Base-by-base conservation (phyloP, 352 stramenopile species). In the Blastocystis sp. region DNA sequence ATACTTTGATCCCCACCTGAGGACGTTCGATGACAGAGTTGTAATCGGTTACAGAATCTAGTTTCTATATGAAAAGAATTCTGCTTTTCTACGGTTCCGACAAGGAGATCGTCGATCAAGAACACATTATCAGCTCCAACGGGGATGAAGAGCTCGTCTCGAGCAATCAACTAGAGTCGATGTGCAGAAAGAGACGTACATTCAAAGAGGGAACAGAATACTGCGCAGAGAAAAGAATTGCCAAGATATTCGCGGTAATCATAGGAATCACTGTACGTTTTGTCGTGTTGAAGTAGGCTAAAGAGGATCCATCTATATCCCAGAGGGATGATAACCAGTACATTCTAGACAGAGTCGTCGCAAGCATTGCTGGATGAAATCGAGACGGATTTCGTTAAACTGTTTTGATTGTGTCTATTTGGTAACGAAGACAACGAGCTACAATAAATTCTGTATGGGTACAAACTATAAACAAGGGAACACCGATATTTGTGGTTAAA, bases 101-200 rank as follows among this genome's bases (percentile, higher is more conserved):
- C 50, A 8, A 81, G 20, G 4, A 81, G 70, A 81, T 81, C 70
- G 7, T 50, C 70, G 18, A 63, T 64, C 6, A 81, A 53, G 26
- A 62, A 81, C 18, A 30, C 30, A 26, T 81, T 81, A 53, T 81
- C 70, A n/a, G 39, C 24, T 26, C 70, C 70, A n/a, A 34, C 50
- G 20, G 70, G 70, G 20, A 81, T 65, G 54, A 81, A 81, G 4
- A 81, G 37, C 55, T 81, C 70, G 4, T 81, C 70, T 26, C 37
- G 30, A 5, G 70, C 63, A 7, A 41, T 13, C 9, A 81, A 64
- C 70, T 81, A 64, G 26, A 16, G 7, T 81, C 4, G 65, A 34
- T 2, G n/a, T 4, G 13, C 26, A 53, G n/a, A 64, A 7, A 53
- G 45, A 37, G 39, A 16, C n/a, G 4, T 50, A 81, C 70, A 64